These are phyloP conservation scores for Ophiobolus disseminans DNA, from an alignment of 2,329 filamentous ascomycete genomes.

Conservation along the genomic window DNA sequence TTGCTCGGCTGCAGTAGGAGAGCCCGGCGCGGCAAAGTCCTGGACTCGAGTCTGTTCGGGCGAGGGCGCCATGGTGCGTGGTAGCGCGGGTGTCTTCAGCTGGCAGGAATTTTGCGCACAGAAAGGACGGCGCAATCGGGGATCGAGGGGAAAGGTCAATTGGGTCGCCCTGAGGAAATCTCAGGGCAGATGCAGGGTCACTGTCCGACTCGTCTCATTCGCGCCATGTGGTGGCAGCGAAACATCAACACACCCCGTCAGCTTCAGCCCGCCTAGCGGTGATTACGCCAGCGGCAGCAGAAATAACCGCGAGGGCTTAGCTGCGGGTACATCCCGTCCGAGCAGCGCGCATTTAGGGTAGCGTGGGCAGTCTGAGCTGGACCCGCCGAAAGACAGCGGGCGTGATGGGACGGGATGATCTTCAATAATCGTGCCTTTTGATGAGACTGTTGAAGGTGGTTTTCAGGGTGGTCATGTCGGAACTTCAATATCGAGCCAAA, in stretches of 20 bases:
- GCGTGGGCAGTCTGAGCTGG: background rate
- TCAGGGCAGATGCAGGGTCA: background rate
- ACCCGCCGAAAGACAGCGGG: too few relatives aligned
- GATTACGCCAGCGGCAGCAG: slow-evolving; percentile 2
- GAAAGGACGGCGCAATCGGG: background rate
- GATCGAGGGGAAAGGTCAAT: slow-evolving; percentile 2
- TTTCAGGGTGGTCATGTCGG: too few relatives aligned
- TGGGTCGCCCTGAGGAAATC: background rate
- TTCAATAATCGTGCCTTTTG: too few relatives aligned
- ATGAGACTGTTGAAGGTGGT: too few relatives aligned
- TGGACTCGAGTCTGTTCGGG: slow-evolving; percentile 35
- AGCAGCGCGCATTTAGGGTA: background rate
- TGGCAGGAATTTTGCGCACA: background rate
- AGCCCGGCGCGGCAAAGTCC: slow-evolving; percentile 40
- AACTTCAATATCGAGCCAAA: too few relatives aligned
- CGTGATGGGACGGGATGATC: too few relatives aligned
- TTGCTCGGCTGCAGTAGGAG: slow-evolving; percentile 16
- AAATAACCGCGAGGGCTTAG: slow-evolving; percentile 1
- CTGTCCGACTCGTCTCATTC: background rate
- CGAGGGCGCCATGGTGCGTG: slow-evolving; percentile 34
- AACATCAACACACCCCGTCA: background rate
- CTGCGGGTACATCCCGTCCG: slow-evolving; percentile 6
- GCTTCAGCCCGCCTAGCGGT: background rate
- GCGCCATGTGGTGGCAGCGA: too few relatives aligned
- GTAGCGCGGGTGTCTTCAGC: background rate